Conservation (phyloP, 768 basidiomycete genomes). For the Amanita jacksonii region DNA sequence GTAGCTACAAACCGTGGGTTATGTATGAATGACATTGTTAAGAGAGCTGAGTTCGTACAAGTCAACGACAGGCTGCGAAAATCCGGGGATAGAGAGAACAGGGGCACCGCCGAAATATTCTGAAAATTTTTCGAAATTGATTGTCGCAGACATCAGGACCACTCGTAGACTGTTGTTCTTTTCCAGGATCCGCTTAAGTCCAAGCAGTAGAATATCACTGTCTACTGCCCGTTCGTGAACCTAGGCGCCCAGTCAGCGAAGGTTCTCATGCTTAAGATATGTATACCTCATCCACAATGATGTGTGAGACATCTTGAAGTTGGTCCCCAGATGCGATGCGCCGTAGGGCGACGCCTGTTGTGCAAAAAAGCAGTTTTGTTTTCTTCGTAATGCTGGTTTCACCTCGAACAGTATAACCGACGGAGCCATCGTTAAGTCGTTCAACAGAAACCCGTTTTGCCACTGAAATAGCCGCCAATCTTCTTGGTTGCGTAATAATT, state of each 20-base stretch:
- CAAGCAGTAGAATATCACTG: conserved; percentile 80
- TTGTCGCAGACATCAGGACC: conserved; percentile 90
- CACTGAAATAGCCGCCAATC: conserved; percentile 84
- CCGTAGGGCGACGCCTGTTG: conserved; percentile 86
- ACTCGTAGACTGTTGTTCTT: conserved; percentile 61
- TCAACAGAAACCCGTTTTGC: conserved; percentile 82
- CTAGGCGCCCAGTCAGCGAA: conserved; percentile 24
- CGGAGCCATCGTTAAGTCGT: conserved; percentile 62
- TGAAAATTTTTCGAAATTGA: conserved; percentile 80
- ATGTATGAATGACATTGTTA: neutral
- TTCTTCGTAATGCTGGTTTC: conserved; percentile 58
- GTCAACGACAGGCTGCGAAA: conserved; percentile 69
- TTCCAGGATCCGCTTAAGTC: conserved; percentile 62
- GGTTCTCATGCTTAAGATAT: neutral
- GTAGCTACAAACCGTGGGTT: conserved; percentile 38
- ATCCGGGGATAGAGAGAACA: conserved; percentile 75
- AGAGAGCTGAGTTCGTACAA: conserved; percentile 34
- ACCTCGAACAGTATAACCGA: conserved; percentile 86
- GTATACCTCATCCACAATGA: conserved; percentile 83
- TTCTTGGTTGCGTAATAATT: conserved; percentile 81
- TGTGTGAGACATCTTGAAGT: conserved; percentile 64
- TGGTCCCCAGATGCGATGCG: conserved; percentile 67
- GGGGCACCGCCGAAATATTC: conserved; percentile 80
- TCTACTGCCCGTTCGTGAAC: conserved; percentile 91
- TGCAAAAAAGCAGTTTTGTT: conserved; percentile 83